These are phyloP conservation scores for Phytomonas sp. DNA, from an alignment of 208 protist species.

Conservation along the genomic window DNA sequence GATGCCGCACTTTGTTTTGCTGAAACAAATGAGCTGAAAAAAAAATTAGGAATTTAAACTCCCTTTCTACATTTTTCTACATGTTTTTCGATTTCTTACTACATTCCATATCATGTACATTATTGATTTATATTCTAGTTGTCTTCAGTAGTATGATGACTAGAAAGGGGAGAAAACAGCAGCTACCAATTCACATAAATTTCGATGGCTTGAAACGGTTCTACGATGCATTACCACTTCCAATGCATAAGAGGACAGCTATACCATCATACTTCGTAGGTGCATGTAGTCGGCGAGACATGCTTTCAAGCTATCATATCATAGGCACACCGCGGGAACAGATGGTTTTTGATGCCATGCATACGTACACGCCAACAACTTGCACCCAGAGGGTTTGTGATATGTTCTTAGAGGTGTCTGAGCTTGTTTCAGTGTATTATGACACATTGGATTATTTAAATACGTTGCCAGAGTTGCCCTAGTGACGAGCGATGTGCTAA, in stretches of 20 bases:
- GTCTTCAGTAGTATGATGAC: conserved; percentile 1
- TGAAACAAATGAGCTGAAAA: not conserved
- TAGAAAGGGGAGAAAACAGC: conserved; percentile 29
- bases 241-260: conserved; percentile 30
- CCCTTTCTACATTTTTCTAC: conserved; percentile 1
- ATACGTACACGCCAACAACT: conserved; percentile 46
- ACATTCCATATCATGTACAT: not conserved
- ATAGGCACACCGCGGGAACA: conserved; percentile 61
- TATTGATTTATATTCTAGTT: not conserved
- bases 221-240: conserved; percentile 47
- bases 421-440: conserved; percentile 75
- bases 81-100: conserved; percentile 5
- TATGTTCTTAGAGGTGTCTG: conserved; percentile 58
- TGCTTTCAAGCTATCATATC: conserved; percentile 52
- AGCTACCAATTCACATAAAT: conserved; percentile 43
- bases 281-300: conserved; percentile 58
- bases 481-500: not conserved
- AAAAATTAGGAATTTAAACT: not conserved
- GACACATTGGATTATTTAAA: conserved; percentile 56
- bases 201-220: conserved; percentile 75
- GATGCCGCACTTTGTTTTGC: not conserved
- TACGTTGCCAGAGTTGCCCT: conserved; percentile 24
- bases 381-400: conserved; percentile 65
- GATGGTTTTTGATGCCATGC: conserved; percentile 63
- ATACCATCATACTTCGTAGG: conserved; percentile 45